Base-by-base conservation (phyloP, 2,329 filamentous ascomycete species). In the Chrysoporthe deuterocubensis region DNA sequence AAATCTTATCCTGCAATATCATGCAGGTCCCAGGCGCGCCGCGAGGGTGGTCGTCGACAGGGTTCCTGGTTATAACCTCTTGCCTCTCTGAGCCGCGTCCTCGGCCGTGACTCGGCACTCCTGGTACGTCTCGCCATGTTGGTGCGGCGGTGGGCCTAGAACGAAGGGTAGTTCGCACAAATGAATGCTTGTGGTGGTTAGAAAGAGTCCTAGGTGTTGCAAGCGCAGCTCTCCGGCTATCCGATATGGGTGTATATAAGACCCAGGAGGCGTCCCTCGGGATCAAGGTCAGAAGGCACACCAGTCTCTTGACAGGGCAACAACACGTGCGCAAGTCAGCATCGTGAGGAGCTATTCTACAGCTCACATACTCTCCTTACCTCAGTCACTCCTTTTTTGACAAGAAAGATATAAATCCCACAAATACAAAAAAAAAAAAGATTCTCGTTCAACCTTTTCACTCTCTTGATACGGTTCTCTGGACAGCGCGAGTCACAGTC, bases 271-370 rank as follows among this genome's bases (percentile, higher is more conserved):
- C 54, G n/a, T 61, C 21, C 50, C 42, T 62, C 46, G 43, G 32
- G 43, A 62, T 14, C n/a, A 37, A 52, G 58, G 62, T 67, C 62
- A 69, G 62, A 54, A 64, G 69, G 40, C 52, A 64, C 26, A 9
- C 26, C 61, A 64, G 66, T 70, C 64, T 65, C 43, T 69, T 69
- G 61, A 67, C 64, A 64, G 50, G 26, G 60, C 18, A 2, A 62
- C 56, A 52, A 34, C 68, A 68, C 68, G 69, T 71, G 70, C 63
- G 48, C 63, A 61, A 56, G 65, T 65, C 68, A 68, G 46, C 65
- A n/a, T 63, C 50, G 56, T 62, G 69, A 59, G 37, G 40, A 64
- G 59, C 56, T 62, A 59, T 58, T 5, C 37, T 26, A 52, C 57
- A 64, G 34, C 65, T 64, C 4, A 37, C 26, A 43, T 18, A 48